These are phyloP conservation scores for Suhomyces coccinellae DNA, from an alignment of 1,139 yeast genomes.

Conservation along the genomic window DNA sequence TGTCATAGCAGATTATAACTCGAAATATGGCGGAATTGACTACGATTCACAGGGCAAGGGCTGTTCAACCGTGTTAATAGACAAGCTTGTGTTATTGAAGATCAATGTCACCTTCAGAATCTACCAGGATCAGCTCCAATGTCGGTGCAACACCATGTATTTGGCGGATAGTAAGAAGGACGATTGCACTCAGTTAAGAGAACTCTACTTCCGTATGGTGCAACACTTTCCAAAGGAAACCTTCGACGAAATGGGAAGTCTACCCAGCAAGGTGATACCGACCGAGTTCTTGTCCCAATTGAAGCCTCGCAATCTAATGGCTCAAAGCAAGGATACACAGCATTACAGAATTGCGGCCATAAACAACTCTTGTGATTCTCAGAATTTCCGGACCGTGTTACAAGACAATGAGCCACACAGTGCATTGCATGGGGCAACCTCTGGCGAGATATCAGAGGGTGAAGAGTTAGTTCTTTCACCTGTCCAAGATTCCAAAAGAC, in stretches of 20 bases:
- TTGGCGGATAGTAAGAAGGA: background rate
- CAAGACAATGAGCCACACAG: background rate
- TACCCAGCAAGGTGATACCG: conserved; percentile 9
- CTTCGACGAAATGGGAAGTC: conserved; percentile 4
- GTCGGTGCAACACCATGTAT: conserved; percentile 2
- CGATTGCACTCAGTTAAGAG: conserved; percentile 2
- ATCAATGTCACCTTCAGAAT: conserved; percentile 8
- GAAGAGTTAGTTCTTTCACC: background rate
- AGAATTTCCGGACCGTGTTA: background rate
- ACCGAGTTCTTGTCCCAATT: background rate
- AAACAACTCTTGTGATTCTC: conserved; percentile 1
- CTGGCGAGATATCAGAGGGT: background rate
- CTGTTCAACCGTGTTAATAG: background rate
- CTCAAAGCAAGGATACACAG: conserved; percentile 7
- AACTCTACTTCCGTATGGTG: conserved; percentile 6
- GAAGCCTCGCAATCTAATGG: conserved; percentile 1
- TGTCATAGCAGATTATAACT: background rate
- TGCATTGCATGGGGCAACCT: background rate
- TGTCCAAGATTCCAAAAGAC: background rate
- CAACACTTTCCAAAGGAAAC: conserved; percentile 7
- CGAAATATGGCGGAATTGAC: background rate
- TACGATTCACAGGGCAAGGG: conserved; percentile 2
- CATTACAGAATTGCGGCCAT: conserved; percentile 5
- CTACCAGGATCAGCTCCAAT: conserved; percentile 10
- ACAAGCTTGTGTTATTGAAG: conserved; percentile 11